Conservation (phyloP, 805 yeast species). For the baker's yeast (Saccharomyces cerevisiae) region DNA sequence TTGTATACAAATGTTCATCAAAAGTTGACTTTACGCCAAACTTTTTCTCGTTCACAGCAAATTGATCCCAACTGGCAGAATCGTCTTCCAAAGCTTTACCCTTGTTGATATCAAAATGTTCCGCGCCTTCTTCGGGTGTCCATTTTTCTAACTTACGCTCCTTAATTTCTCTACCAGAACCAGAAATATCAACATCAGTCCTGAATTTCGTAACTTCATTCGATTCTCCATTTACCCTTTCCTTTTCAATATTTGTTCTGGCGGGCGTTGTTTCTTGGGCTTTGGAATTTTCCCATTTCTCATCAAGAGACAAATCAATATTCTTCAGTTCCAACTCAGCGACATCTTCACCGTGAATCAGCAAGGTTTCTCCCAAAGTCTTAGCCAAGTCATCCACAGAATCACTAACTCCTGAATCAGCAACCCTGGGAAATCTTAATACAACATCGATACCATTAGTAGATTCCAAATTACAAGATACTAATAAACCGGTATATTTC, state of each 20-base stretch:
- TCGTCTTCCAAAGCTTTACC: constrained; percentile 33
- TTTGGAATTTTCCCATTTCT: constrained; percentile 13
- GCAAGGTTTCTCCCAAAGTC: constrained; percentile 18
- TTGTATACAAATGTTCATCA: constrained; percentile 83
- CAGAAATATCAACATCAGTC: constrained; percentile 81
- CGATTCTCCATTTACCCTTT: constrained; percentile 8
- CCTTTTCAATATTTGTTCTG: constrained; percentile 6
- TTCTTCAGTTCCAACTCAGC: constrained; percentile 35
- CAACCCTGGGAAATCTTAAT: constrained; percentile 42
- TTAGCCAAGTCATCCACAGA: constrained; percentile 17
- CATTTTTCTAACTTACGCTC: constrained; percentile 78
- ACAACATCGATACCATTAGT: constrained; percentile 48
- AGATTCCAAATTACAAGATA: constrained; percentile 37
- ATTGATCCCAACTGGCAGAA: constrained; percentile 73
- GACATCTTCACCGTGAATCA: constrained; percentile 30
- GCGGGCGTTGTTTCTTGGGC: constrained; percentile 4
- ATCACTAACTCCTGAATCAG: constrained; percentile 28
- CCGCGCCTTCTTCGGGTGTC: constrained; percentile 57
- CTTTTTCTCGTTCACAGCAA: constrained; percentile 78
- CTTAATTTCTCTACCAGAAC: constrained; percentile 31
- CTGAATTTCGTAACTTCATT: constrained; percentile 39
- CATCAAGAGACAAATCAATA: constrained; percentile 25
- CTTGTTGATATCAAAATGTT: neutral
- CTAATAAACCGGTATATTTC: constrained; percentile 49
- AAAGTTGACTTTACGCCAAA: constrained; percentile 80